Evolutionary conservation across 2,329 filamentous ascomycete species (phyloP).

Genomic region (Fonsecaea multimorphosa): DNA sequence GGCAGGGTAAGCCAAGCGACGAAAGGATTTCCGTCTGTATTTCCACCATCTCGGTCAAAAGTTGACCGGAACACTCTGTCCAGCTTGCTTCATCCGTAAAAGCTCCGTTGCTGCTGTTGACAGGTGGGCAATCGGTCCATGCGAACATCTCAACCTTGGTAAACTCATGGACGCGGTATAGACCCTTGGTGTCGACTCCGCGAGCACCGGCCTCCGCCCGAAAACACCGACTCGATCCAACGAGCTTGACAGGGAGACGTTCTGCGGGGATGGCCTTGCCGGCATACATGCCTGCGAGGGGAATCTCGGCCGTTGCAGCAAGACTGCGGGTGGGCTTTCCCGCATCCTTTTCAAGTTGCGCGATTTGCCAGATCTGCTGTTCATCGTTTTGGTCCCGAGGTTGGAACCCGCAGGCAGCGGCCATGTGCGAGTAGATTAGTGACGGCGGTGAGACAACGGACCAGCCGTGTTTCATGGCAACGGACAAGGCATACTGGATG

Average conservation of each 20-base stretch:
- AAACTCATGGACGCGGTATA: conserved; percentile 98
- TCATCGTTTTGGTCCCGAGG: conserved; percentile 89
- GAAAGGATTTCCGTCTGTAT: conserved; percentile 85
- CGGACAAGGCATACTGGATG: conserved; percentile 79
- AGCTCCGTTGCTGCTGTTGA: conserved; percentile 44
- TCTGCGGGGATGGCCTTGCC: conserved; percentile 68
- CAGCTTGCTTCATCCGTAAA: conserved; percentile 28
- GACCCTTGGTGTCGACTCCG: conserved; percentile 87
- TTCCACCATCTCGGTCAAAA: conserved; percentile 84
- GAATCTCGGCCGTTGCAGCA: conserved; percentile 91
- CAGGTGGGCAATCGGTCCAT: conserved; percentile 70
- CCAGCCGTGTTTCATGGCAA: conserved; percentile 78
- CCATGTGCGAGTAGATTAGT: conserved; percentile 90
- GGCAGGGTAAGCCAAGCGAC: conserved; percentile 79
- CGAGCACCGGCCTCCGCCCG: conserved; percentile 91
- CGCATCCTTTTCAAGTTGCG: conserved; percentile 68
- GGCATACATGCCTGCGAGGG: conserved; percentile 88
- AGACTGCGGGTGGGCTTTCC: conserved; percentile 75
- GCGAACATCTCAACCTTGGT: conserved; percentile 98
- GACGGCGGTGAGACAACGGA: conserved; percentile 81
- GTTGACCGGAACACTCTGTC: conserved; percentile 45
- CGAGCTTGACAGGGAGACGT: conserved; percentile 76
- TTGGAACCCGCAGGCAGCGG: conserved; percentile 89
- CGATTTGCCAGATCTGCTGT: conserved; percentile 85
- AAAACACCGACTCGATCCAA: conserved; percentile 90